Evolutionary conservation across 2,329 filamentous ascomycete genomes (phyloP).

Genomic region (Pyrenophora teres): DNA sequence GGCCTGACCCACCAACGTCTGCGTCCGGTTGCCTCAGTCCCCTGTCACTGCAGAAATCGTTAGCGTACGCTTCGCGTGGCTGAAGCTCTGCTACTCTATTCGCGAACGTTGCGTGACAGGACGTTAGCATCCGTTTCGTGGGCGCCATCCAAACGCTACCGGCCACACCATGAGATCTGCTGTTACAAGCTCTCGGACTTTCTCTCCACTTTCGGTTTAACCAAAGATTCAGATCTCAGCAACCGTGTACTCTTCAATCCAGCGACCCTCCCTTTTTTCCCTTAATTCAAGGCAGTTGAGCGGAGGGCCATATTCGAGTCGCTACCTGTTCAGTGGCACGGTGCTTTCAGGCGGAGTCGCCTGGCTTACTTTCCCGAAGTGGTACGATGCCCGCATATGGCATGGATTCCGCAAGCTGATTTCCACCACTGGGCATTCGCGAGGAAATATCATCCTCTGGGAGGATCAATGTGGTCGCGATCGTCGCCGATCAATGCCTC

Average conservation of each 20-base stretch:
- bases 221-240: constrained; percentile 8
- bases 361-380: constrained; percentile 22
- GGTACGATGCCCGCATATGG: constrained; percentile 36
- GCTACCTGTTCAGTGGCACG: constrained; percentile 23
- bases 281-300: background rate
- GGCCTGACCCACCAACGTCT: constrained; percentile 37
- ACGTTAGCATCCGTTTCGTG: constrained; percentile 19
- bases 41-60: constrained; percentile 24
- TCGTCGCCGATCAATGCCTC: constrained; percentile 32
- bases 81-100: constrained; percentile 24
- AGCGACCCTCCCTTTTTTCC: constrained; percentile 1
- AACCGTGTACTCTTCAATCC: constrained; percentile 1
- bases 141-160: constrained; percentile 23
- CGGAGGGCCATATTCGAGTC: background rate
- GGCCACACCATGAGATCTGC: constrained; percentile 14
- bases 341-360: constrained; percentile 27
- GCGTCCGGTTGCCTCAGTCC: constrained; percentile 33
- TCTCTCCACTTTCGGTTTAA: constrained; percentile 11
- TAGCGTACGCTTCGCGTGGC: constrained; percentile 27
- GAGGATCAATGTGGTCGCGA: constrained; percentile 24
- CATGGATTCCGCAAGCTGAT: constrained; percentile 32
- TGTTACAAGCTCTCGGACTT: constrained; percentile 7
- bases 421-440: constrained; percentile 35
- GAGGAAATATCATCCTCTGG: constrained; percentile 21
- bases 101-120: constrained; percentile 28